Base-by-base conservation (phyloP, 2,329 filamentous ascomycete species). In the Cyphellophora europaea region DNA sequence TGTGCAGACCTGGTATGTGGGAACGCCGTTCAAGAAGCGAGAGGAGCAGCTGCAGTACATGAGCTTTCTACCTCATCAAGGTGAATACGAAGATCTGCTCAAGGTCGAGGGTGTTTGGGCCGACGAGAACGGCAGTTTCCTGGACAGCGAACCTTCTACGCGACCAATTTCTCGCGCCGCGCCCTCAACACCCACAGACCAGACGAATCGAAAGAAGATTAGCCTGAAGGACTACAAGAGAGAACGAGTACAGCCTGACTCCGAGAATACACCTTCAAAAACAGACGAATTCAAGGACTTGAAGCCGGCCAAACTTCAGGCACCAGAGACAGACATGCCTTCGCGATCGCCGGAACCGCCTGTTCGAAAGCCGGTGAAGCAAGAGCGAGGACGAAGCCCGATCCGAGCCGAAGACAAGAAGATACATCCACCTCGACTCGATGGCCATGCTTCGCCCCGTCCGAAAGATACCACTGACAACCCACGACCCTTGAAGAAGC, bases 31-130 rank as follows among this genome's bases (percentile, higher is more conserved):
- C 53, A 55, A 58, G 33, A 55, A 54, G 12, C 59, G 68, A 43
- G 75, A 79, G 53, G 66, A 75, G 48, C 61, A 67, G 47, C 59
- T 75, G 34, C 75, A 79, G 50, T 79, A 79, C 53, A 64, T 74
- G 60, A 78, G 72, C 38, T 78, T 74, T 45, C 57, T 73, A 35
- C 71, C 68, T 37, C 72, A 74, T 51, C 69, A 76, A 49, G 66
- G 66, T 19, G 66, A 67, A 40, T 66, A 72, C 45, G 65, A 63
- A 27, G 58, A 68, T 37, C 53, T 73, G 33, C 58, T 67, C 42
- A 64, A 65, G 8, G 67, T 69, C 39, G 45, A 45, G 23, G 70
- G 71, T 34, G 69, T 71, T 44, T 70, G 71, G 57, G 66, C 69
- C 31, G 63, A 69, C 51, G 61, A 60, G 33, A 55, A 61, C 37